These are phyloP conservation scores for Rhizoclosmatium globosum DNA, from an alignment of 192 early-diverging fungal genomes.

Conservation along the genomic window DNA sequence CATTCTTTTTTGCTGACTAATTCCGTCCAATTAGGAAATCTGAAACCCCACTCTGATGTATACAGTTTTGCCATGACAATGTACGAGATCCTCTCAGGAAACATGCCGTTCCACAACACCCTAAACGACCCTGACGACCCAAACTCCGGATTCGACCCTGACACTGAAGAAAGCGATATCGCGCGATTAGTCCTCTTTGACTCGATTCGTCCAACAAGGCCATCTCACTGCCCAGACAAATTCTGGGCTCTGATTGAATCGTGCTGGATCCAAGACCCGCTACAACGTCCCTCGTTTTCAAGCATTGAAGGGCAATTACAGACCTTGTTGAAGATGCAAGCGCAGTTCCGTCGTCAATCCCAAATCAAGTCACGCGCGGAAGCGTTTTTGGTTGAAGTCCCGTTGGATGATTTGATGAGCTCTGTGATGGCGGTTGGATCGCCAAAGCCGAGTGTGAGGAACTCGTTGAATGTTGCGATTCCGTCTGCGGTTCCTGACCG, in stretches of 20 bases:
- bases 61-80: conserved; percentile 45
- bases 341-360: conserved; percentile 26
- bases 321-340: conserved; percentile 33
- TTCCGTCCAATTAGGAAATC: background rate
- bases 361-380: conserved; percentile 40
- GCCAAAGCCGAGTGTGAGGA: background rate
- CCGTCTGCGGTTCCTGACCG: background rate
- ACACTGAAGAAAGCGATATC: conserved; percentile 38
- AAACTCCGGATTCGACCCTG: conserved; percentile 29
- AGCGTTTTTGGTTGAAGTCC: conserved; percentile 41
- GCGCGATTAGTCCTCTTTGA: conserved; percentile 34
- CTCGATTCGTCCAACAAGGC: conserved; percentile 20
- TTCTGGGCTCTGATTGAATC: conserved; percentile 35
- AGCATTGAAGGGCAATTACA: conserved; percentile 29
- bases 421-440: conserved; percentile 11
- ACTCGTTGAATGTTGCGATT: background rate
- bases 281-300: conserved; percentile 32
- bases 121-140: conserved; percentile 39
- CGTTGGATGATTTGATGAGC: conserved; percentile 40
- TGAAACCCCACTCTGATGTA: conserved; percentile 33
- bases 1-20: background rate
- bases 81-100: conserved; percentile 41
- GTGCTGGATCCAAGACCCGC: conserved; percentile 38
- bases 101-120: conserved; percentile 30
- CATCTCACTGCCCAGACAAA: conserved; percentile 36